Evolutionary conservation across 2,329 filamentous ascomycete genomes (phyloP).

Genomic region (Fusarium vanettenii): DNA sequence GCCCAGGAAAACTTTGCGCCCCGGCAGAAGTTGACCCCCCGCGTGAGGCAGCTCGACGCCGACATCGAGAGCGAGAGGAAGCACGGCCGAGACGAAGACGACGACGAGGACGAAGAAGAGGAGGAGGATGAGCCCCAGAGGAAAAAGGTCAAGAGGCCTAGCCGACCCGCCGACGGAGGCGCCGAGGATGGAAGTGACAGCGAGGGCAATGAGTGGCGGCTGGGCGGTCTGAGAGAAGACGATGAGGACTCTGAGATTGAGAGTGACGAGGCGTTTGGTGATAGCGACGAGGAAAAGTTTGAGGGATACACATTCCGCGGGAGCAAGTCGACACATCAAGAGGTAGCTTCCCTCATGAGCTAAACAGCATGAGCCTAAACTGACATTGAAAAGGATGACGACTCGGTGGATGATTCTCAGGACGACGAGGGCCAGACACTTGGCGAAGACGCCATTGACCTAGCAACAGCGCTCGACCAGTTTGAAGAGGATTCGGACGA

Average conservation of each 20-base stretch:
- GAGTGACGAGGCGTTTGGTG: conserved; percentile 84
- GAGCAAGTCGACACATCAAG: conserved; percentile 52
- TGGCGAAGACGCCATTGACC: conserved; percentile 69
- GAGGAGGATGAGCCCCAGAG: conserved; percentile 58
- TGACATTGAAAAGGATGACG: conserved; percentile 57
- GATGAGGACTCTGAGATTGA: conserved; percentile 74
- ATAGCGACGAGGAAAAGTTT: conserved; percentile 88
- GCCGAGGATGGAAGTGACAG: conserved; percentile 84
- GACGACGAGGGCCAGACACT: conserved; percentile 69
- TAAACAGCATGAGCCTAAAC: not conserved
- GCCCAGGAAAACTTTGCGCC: conserved; percentile 64
- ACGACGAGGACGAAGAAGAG: conserved; percentile 63
- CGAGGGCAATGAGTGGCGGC: conserved; percentile 85
- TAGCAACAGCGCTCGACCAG: conserved; percentile 68
- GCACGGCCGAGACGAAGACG: conserved; percentile 57
- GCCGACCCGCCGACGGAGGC: conserved; percentile 59
- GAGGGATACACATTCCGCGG: conserved; percentile 74
- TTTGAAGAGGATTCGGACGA: conserved; percentile 62
- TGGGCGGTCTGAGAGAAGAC: conserved; percentile 70
- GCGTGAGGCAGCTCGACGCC: conserved; percentile 64
- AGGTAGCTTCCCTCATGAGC: conserved; percentile 34
- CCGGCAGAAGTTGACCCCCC: conserved; percentile 59
- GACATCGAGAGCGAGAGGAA: conserved; percentile 58
- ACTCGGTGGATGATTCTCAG: conserved; percentile 67
- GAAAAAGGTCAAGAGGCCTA: conserved; percentile 56